These are phyloP conservation scores for Leishmania gerbilli DNA, from an alignment of 208 protist species.

Conservation along the genomic window DNA sequence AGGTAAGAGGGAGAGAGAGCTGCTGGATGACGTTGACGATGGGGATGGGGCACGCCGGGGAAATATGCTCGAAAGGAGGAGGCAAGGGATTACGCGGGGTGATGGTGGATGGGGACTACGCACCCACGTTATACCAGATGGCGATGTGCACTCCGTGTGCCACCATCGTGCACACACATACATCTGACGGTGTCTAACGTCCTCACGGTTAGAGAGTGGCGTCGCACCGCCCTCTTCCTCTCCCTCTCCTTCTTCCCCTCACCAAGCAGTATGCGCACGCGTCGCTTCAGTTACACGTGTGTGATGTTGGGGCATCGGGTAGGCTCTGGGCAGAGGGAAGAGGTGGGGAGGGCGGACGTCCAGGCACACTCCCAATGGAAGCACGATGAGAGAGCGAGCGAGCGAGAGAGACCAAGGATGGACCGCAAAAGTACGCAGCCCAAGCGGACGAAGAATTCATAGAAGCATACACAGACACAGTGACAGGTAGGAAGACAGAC, in stretches of 20 bases:
- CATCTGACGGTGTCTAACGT: not conserved
- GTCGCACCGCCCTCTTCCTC: not conserved
- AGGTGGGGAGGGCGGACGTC: not conserved
- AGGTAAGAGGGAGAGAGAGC: not conserved
- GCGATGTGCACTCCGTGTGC: not conserved
- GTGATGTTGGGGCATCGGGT: not conserved
- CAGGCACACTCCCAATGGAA: not conserved
- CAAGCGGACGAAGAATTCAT: not conserved
- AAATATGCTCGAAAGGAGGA: not conserved
- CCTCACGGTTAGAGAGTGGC: not conserved
- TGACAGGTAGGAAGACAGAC: not conserved
- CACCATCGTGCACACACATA: too few relatives aligned
- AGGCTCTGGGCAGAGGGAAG: not conserved
- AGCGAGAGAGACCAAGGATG: not conserved
- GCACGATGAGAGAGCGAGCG: not conserved
- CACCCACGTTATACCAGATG: not conserved
- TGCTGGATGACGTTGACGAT: not conserved
- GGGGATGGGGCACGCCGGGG: not conserved
- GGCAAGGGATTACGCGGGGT: not conserved
- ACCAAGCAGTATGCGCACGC: not conserved
- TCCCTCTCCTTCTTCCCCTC: too few relatives aligned
- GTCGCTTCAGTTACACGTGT: too few relatives aligned
- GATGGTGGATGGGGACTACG: too few relatives aligned
- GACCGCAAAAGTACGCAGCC: not conserved
- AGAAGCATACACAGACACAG: not conserved